Percentiles rank a stretch among this genome's conserved stretches.
Conservation (phyloP, 805 yeast genomes). For the Wickerhamiella sergipiensis region DNA sequence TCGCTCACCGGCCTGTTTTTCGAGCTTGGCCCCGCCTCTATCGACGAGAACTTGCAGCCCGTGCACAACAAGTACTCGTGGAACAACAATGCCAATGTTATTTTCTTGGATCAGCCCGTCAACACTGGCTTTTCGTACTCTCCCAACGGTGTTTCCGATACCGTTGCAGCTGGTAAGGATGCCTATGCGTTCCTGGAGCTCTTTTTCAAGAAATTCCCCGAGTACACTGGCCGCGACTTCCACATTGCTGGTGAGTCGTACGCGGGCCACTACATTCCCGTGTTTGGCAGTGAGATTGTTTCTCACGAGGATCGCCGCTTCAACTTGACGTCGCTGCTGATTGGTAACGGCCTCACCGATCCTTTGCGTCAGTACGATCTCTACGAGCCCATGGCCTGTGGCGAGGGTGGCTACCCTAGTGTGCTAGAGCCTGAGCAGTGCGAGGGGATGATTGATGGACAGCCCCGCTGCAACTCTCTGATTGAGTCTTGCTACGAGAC, state of each 20-base stretch:
- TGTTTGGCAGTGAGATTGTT: slow-evolving; percentile 71
- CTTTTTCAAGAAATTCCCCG: slow-evolving; percentile 61
- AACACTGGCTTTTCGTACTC: slow-evolving; percentile 72
- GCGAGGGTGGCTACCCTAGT: slow-evolving; percentile 72
- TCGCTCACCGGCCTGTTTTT: slow-evolving; percentile 76
- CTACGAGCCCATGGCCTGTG: slow-evolving; percentile 92
- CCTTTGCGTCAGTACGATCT: slow-evolving; percentile 64
- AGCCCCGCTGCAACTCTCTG: slow-evolving; percentile 62
- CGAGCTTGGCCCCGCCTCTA: slow-evolving; percentile 72
- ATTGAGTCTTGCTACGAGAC: slow-evolving; percentile 60
- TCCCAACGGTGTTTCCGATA: slow-evolving; percentile 46
- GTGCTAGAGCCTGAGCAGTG: slow-evolving; percentile 69
- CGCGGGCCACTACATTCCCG: slow-evolving; percentile 85
- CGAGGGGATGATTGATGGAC: slow-evolving; percentile 44
- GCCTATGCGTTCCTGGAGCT: slow-evolving; percentile 67
- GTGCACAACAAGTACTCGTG: slow-evolving; percentile 63
- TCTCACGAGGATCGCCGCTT: slow-evolving; percentile 47
- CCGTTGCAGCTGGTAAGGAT: slow-evolving; percentile 74
- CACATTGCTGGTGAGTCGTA: slow-evolving; percentile 86
- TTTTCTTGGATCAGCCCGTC: slow-evolving; percentile 81
- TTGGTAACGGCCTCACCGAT: slow-evolving; percentile 88
- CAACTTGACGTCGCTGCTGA: slow-evolving; percentile 61
- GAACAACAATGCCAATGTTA: slow-evolving; percentile 75
- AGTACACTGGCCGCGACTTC: slow-evolving; percentile 43
- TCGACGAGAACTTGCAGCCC: slow-evolving; percentile 47